These are phyloP conservation scores for Tetrastigma voinierianum DNA, from an alignment of 164 flowering plant genomes.

Conservation along the genomic window DNA sequence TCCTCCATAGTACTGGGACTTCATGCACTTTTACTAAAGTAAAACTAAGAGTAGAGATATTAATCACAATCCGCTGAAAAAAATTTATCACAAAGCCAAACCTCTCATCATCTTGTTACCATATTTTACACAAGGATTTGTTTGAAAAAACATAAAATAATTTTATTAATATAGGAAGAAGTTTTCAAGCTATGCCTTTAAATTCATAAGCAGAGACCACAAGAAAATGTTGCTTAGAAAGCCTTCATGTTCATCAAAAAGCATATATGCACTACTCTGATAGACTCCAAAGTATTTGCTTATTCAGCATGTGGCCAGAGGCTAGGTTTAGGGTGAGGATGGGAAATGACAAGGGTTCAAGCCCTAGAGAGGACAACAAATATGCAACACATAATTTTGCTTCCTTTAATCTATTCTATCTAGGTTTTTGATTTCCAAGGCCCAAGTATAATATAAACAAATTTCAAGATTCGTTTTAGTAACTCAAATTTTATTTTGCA, in stretches of 20 bases:
- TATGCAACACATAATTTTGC: background rate
- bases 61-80: too few relatives aligned
- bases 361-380: too few relatives aligned
- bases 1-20: constrained; percentile 48
- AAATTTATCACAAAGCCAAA: background rate
- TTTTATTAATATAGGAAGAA: too few relatives aligned
- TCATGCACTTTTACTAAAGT: constrained; percentile 52
- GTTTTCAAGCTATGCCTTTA: background rate
- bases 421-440: background rate
- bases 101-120: background rate
- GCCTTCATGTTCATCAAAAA: background rate
- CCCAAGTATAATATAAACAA: background rate
- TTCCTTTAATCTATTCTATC: background rate
- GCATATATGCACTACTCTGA: too few relatives aligned
- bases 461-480: too few relatives aligned
- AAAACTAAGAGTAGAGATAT: constrained; percentile 34
- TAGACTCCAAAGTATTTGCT: too few relatives aligned
- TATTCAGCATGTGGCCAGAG: too few relatives aligned
- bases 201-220: background rate
- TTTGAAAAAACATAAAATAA: background rate
- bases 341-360: too few relatives aligned
- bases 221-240: background rate
- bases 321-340: too few relatives aligned
- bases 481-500: too few relatives aligned
- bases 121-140: background rate